Base-by-base conservation (phyloP, 306 rosid species). In the Erythrophleum fordii region DNA sequence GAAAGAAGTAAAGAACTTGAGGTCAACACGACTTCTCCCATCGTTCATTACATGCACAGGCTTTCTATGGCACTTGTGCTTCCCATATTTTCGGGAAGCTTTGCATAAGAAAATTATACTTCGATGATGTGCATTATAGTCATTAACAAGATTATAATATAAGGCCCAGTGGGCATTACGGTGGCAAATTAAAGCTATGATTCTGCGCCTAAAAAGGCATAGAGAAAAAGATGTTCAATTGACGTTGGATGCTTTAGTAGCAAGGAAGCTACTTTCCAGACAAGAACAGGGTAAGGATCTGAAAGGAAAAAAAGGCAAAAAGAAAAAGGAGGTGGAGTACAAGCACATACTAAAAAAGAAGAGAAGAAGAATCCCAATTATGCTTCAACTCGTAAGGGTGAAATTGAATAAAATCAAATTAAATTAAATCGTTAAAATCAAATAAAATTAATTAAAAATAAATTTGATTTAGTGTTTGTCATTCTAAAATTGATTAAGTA, bases 201-300 rank as follows among this genome's bases (percentile, higher is more conserved):
- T 77, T 72, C 59, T 0, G 77, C 45, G 34, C 12, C 39, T n/a
- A 23, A 13, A n/a, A 74, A 56, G 29, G 78, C 8, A 23, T 0
- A 51, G 60, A 84, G 77, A 68, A 68, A 65, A 79, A 79, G 11
- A 70, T 78, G 35, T 83, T 61, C 8, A 42, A 23, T 35, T 42
- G 31, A 13, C 42, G 11, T 41, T 68, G 73, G 73, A 68, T 41
- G 52, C 73, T 68, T 68, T 68, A 68, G 29, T 26, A 22, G 20
- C 84, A 83, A 83, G 89, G 70, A 86, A 83, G 48, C 83, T 70
- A 71, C 68, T 82, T 69, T 48, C 69, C 41, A 83, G 89, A 77
- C 83, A 41, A 41, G 35, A 42, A 42, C 12, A 11, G 11, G 18
- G 34, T 11, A 68, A 41, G 76, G 73, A 20, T 73, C 83, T 74